These are phyloP conservation scores for Alternaria brassicae DNA, from an alignment of 2,329 filamentous ascomycete species.

Conservation along the genomic window DNA sequence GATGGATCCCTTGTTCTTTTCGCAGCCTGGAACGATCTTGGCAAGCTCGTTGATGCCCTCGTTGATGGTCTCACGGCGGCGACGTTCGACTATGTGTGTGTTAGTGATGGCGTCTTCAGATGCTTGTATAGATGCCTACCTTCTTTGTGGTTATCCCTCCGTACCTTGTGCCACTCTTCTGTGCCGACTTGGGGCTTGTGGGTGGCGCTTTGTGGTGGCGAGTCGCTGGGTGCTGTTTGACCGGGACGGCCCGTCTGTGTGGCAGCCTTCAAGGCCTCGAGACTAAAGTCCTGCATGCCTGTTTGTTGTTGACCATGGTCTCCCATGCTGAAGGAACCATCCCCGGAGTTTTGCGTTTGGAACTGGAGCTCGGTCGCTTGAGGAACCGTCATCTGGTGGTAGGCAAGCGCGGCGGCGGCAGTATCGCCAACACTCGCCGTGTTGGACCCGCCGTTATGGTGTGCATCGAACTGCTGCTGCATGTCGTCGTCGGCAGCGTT, in stretches of 20 bases:
- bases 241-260: conserved; percentile 57
- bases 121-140: conserved; percentile 62
- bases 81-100: conserved; percentile 77
- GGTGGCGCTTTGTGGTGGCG: conserved; percentile 41
- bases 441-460: conserved; percentile 62
- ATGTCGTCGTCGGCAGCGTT: conserved; percentile 54
- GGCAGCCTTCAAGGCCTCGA: conserved; percentile 60
- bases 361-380: conserved; percentile 64
- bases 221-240: conserved; percentile 43
- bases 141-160: conserved; percentile 99
- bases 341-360: conserved; percentile 54
- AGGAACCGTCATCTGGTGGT: conserved; percentile 64
- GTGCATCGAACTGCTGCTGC: conserved; percentile 52
- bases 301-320: conserved; percentile 52
- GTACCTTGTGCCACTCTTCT: conserved; percentile 96
- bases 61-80: conserved; percentile 96
- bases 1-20: conserved; percentile 99
- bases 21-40: conserved; percentile 95
- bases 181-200: conserved; percentile 89
- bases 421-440: conserved; percentile 63
- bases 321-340: conserved; percentile 54
- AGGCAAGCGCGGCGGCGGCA: conserved; percentile 64
- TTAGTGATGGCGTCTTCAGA: conserved; percentile 14
- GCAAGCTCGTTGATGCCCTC: conserved; percentile 98
- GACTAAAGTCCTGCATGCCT: conserved; percentile 51